Conservation (phyloP, 345 rosid species). For the Rhizophora apiculata region DNA sequence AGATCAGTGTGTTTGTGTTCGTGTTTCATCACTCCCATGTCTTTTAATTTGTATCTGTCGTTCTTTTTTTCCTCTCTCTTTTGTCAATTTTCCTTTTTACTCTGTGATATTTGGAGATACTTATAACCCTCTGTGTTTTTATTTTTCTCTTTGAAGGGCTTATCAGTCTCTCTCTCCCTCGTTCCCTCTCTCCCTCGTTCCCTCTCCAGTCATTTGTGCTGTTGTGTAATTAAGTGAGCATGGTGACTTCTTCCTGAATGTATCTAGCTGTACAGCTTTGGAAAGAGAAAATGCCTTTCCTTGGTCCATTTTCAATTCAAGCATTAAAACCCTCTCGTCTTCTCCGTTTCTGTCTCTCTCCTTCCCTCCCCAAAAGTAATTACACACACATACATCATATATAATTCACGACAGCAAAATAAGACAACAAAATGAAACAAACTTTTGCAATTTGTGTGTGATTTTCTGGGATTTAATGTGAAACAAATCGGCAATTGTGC, state of each 20-base stretch:
- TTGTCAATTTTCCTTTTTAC: neutral
- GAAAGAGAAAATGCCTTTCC: neutral
- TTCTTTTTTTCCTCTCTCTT: neutral
- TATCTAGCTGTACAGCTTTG: constrained; percentile 13
- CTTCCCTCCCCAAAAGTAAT: too few species aligned
- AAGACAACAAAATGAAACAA: too few species aligned
- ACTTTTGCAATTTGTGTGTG: too few species aligned
- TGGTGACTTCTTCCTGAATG: neutral
- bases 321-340: too few species aligned
- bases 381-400: too few species aligned
- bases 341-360: too few species aligned
- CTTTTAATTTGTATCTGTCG: neutral
- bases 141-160: neutral
- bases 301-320: neutral
- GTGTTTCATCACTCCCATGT: neutral
- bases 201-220: neutral
- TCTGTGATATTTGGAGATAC: neutral
- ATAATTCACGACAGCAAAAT: too few species aligned
- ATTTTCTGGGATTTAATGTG: too few species aligned
- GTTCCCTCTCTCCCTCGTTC: neutral
- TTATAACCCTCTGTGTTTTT: constrained; percentile 17
- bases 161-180: neutral
- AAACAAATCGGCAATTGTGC: too few species aligned
- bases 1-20: neutral
- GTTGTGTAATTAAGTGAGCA: neutral